Conservation (phyloP, 2,329 filamentous ascomycete species). For the Hypoxylon sp. region DNA sequence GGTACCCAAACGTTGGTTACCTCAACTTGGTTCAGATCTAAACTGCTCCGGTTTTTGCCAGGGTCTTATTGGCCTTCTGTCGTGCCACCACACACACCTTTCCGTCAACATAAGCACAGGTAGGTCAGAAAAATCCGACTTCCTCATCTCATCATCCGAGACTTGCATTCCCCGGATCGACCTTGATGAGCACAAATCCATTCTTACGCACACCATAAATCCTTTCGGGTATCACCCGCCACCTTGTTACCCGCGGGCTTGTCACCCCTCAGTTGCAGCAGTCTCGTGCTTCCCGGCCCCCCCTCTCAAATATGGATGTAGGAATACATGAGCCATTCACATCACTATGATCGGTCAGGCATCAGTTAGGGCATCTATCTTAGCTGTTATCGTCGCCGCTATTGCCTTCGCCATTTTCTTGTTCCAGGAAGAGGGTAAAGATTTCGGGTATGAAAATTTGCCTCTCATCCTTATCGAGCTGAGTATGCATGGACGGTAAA, state of each 20-base stretch:
- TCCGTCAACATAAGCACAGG: slow-evolving; percentile 43
- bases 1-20: slow-evolving; percentile 34
- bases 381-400: slow-evolving; percentile 43
- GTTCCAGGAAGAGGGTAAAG: slow-evolving; percentile 30
- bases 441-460: slow-evolving; percentile 47
- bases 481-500: slow-evolving; percentile 26
- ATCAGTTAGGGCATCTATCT: slow-evolving; percentile 36
- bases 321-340: slow-evolving; percentile 12
- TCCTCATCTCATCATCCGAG: slow-evolving; percentile 35
- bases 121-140: slow-evolving; percentile 46
- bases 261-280: slow-evolving; percentile 14
- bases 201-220: slow-evolving; percentile 28
- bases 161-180: slow-evolving; percentile 45
- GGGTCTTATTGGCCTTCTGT: slow-evolving; percentile 34
- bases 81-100: slow-evolving; percentile 31
- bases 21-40: slow-evolving; percentile 39
- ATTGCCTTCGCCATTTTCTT: slow-evolving; percentile 42
- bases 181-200: slow-evolving; percentile 36
- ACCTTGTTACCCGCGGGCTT: slow-evolving; percentile 6
- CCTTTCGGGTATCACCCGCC: slow-evolving; percentile 25
- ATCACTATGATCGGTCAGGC: slow-evolving; percentile 43
- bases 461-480: slow-evolving; percentile 26
- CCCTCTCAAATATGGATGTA: slow-evolving; percentile 18
- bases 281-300: slow-evolving; percentile 28
- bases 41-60: slow-evolving; percentile 36